Evolutionary conservation across 768 basidiomycete species (phyloP), one percentile per base, ranked within the genome.

Genomic region (Lactarius sp.): DNA sequence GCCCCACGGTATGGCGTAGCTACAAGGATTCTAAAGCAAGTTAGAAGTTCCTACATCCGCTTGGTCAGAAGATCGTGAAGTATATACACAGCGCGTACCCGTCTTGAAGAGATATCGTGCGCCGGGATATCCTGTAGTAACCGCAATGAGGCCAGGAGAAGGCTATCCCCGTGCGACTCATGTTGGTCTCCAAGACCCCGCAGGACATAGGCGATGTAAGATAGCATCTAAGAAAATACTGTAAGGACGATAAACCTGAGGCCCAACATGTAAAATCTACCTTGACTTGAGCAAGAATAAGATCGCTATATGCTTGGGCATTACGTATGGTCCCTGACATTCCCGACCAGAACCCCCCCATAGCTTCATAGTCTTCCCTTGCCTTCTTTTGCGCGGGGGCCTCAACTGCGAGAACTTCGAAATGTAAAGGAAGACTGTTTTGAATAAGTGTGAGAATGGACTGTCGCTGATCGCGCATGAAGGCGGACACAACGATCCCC

Each of bases 101-200:
- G 93, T 75, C 96, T 81, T 20, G 92, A 81, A 9, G 84, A 78
- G 14, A 93, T 88, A 9, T 88, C 88, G 70, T 90, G 92, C 0
- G 88, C 81, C 44, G 97, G 95, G 71, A 94, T 94, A 73, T 98
- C 95, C 71, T 97, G 91, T 53, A 98, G 79, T 37, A 98, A 78
- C n/a, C 97, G 83, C 39, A 98, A 76, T 34, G 90, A 86, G 22
- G 86, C 84, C 56, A 90, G 77, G 37, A 94, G 86, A 31, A 98
- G 81, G 5, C 82, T 84, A 71, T 96, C 91, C 10, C 88, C 86
- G 69, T 93, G 91, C 3, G 83, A 77, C 47, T 90, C 85, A 60
- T 86, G 82, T 54, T 87, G 83, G 44, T 82, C 80, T n/a, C 75
- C 75, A 52, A 80, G 76, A 70, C 86, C 78, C 56, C 95, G 83